These are phyloP conservation scores for Yamadazyma tumulicola DNA, from an alignment of 805 yeast genomes.

Conservation along the genomic window DNA sequence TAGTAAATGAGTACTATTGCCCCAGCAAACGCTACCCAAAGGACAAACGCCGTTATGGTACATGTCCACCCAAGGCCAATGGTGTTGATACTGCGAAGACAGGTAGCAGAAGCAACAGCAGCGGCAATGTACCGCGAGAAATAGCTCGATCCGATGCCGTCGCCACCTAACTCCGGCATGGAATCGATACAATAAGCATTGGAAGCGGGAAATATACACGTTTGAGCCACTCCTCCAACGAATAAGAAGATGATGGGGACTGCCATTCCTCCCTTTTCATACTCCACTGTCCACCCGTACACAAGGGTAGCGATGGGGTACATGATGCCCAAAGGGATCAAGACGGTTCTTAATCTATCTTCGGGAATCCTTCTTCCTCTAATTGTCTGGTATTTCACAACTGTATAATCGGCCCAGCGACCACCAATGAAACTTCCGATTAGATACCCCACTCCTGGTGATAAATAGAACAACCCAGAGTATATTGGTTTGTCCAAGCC, in stretches of 20 bases:
- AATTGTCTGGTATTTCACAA: constrained; percentile 38
- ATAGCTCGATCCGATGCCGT: constrained; percentile 54
- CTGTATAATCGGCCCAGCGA: constrained; percentile 46
- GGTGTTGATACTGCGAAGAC: constrained; percentile 40
- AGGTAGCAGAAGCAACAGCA: constrained; percentile 49
- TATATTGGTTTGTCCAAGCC: constrained; percentile 44
- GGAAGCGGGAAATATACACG: constrained; percentile 47
- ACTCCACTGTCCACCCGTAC: constrained; percentile 53
- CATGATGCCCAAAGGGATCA: constrained; percentile 38
- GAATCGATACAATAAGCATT: constrained; percentile 60
- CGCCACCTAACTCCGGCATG: constrained; percentile 52
- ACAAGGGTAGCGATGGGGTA: constrained; percentile 44
- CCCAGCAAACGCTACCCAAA: constrained; percentile 36
- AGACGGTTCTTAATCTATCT: constrained; percentile 44
- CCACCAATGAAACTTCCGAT: constrained; percentile 53
- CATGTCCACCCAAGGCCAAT: constrained; percentile 59
- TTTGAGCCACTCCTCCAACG: constrained; percentile 47
- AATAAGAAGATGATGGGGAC: constrained; percentile 49
- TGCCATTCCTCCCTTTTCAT: constrained; percentile 49
- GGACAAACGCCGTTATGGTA: constrained; percentile 44
- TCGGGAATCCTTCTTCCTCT: constrained; percentile 49
- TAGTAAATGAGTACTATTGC: constrained; percentile 30
- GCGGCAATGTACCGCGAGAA: constrained; percentile 48
- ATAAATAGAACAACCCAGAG: constrained; percentile 51
- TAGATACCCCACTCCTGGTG: constrained; percentile 56